Base-by-base conservation (phyloP, 2,329 filamentous ascomycete species). In the Curvularia verruculosa region DNA sequence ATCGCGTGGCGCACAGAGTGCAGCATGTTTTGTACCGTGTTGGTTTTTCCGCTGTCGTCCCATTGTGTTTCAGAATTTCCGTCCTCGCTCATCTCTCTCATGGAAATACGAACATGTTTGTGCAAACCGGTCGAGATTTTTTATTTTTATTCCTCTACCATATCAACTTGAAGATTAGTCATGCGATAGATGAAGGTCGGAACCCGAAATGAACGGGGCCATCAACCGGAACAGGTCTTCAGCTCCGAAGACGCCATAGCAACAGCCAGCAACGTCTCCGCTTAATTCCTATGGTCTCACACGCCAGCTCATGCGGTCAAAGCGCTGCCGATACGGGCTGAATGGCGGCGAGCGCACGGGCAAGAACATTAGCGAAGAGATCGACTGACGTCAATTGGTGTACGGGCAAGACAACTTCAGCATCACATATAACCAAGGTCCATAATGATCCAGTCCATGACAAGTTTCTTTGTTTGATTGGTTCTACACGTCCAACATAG, bases 401-500 rank as follows among this genome's bases (percentile, higher is more conserved):
- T 49, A 23, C 23, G n/a, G 23, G 34, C 29, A 28, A 28, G 10
- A 26, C 31, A 23, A 47, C 19, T 36, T 36, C 5, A 36, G 19
- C 44, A 47, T 39, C 49, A 56, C 43, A n/a, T 19, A 28, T 41
- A 5, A 1, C 9, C 7, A 4, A 43, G 26, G 18, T 31, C 36
- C 5, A 10, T 61, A 34, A 8, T 26, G 7, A 6, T 59, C 41
- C 63, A 59, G 61, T 64, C 48, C 48, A 53, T 59, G 54, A 62
- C 58, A 62, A 62, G 49, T 46, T 70, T 70, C 56, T 43, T 43
- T 43, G 40, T 67, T 71, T 70, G 60, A 66, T 49, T 46, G 43
- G 19, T 65, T 52, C 59, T 68, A 67, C 49, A 65, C 69, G 53
- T 52, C 56, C 60, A 67, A 71, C 67, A 70, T 43, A 58, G 56